These are phyloP conservation scores for Tulasnella sp. DNA, from an alignment of 768 basidiomycete genomes.

Conservation along the genomic window DNA sequence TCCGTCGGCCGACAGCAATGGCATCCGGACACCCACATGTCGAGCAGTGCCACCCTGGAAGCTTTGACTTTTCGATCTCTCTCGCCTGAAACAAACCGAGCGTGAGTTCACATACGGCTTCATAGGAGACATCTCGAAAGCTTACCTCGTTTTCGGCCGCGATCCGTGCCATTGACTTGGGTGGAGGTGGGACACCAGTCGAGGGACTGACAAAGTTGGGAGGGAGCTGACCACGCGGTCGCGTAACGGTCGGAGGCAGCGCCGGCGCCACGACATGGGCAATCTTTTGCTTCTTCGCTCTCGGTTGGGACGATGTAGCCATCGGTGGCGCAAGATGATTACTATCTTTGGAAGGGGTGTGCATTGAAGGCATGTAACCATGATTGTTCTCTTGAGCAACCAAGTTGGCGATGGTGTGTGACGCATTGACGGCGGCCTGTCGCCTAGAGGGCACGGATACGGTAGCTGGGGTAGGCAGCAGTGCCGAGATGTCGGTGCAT, in stretches of 20 bases:
- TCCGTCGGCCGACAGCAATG: conserved; percentile 75
- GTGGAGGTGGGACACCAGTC: background rate
- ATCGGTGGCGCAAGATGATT: conserved; percentile 26
- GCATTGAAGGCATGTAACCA: conserved; percentile 26
- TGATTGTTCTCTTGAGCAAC: conserved; percentile 83
- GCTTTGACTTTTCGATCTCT: conserved; percentile 71
- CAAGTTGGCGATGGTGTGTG: conserved; percentile 79
- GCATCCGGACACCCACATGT: conserved; percentile 87
- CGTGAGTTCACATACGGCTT: background rate
- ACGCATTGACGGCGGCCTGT: conserved; percentile 79
- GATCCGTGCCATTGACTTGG: background rate
- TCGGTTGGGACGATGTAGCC: conserved; percentile 23
- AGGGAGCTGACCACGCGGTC: conserved; percentile 6
- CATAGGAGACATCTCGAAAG: background rate
- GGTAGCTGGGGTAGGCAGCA: conserved; percentile 50
- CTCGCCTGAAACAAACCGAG: conserved; percentile 27
- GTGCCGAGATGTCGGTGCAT: conserved; percentile 51
- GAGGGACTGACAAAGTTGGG: conserved; percentile 11
- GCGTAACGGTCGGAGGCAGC: conserved; percentile 9
- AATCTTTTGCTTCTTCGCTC: conserved; percentile 18
- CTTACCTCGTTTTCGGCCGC: conserved; percentile 8
- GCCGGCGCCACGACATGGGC: conserved; percentile 14
- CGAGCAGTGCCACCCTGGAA: conserved; percentile 89
- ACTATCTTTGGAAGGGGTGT: conserved; percentile 12
- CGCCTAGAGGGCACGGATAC: conserved; percentile 55